Base-by-base conservation (phyloP, 352 stramenopile genomes). In the Globisporangium alternatum region DNA sequence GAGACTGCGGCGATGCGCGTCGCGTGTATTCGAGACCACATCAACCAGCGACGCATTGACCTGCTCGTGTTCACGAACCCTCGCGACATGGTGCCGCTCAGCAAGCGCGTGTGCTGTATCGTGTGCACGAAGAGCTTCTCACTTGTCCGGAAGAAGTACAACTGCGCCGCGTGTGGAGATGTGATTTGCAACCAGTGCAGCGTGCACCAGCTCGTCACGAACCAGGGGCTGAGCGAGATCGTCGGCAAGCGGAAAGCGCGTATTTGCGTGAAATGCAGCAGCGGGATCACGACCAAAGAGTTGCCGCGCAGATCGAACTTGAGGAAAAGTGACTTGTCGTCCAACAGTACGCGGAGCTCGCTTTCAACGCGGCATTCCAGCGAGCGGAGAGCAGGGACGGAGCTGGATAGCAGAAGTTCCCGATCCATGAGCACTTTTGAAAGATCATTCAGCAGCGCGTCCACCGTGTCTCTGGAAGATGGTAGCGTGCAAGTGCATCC, bases 121-220 rank as follows among this genome's bases (percentile, higher is more conserved):
- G 78, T 94, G 9, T 94, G 86, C 62, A 94, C 86, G 2, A 84
- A 86, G 30, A 90, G 83, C 63, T 94, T 94, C 62, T 93, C 86
- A 22, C 76, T 94, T 25, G 81, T 94, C 47, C 76, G 86, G 25
- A 94, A 94, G 66, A 94, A 94, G 62, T 91, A 94, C 70, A 91
- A 91, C 57, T 94, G 86, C 60, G 80, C 75, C 15, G 86, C 74
- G 31, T 94, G 86, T 56, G 86, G 86, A 49, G 86, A 94, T 37
- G 86, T 94, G 41, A 88, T 94, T 47, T 94, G 86, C 66, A 89
- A 75, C 56, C 81, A 90, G 62, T 94, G 86, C 56, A 90, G 81
- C 55, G 75, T 94, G 15, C 74, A 88, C 22, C 77, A 94, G 72
- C 72, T 90, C n/a, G 81, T 94, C 48, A 81, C 80, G 21, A 64